A percentile compares a stretch with the other conserved stretches of the same genome.
phyloP scores from a whole-genome alignment of 148 eudicot species.

The Persicaria maculosa region DNA sequence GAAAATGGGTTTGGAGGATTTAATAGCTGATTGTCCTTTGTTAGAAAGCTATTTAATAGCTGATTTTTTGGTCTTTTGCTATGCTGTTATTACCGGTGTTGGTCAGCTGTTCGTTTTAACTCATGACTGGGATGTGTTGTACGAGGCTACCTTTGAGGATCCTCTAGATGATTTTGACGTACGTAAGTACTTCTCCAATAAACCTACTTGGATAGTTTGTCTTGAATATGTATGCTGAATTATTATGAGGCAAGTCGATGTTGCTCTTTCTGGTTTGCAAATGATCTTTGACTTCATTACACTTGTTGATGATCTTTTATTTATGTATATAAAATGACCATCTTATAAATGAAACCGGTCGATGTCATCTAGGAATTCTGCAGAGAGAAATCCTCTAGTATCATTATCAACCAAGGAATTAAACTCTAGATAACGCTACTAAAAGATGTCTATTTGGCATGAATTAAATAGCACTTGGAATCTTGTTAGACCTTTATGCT shows the following conservation, averaged over 20 bases:
- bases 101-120: slow-evolving; percentile 87
- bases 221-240: neutral
- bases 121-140: slow-evolving; percentile 88
- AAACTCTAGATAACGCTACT: too few relatives aligned
- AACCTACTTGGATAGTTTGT: neutral
- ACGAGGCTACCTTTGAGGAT: slow-evolving; percentile 70
- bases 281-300: neutral
- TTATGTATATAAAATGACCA: neutral
- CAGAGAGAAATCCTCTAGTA: too few relatives aligned
- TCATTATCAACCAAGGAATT: too few relatives aligned
- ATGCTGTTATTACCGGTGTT: slow-evolving; percentile 64
- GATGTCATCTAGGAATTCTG: neutral
- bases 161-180: slow-evolving; percentile 59
- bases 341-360: neutral
- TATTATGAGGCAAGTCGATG: neutral
- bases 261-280: neutral
- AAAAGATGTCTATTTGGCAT: too few relatives aligned
- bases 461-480: too few relatives aligned
- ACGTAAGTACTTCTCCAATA: slow-evolving; percentile 55
- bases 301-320: neutral
- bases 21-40: too few relatives aligned
- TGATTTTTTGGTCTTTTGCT: too few relatives aligned
- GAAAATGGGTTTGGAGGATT: too few relatives aligned
- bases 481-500: too few relatives aligned
- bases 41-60: too few relatives aligned